Percentiles rank a stretch among this genome's conserved stretches.
phyloP scores from a whole-genome alignment of 1,284 basidiomycete genomes.

The Moesziomyces parantarcticus region DNA sequence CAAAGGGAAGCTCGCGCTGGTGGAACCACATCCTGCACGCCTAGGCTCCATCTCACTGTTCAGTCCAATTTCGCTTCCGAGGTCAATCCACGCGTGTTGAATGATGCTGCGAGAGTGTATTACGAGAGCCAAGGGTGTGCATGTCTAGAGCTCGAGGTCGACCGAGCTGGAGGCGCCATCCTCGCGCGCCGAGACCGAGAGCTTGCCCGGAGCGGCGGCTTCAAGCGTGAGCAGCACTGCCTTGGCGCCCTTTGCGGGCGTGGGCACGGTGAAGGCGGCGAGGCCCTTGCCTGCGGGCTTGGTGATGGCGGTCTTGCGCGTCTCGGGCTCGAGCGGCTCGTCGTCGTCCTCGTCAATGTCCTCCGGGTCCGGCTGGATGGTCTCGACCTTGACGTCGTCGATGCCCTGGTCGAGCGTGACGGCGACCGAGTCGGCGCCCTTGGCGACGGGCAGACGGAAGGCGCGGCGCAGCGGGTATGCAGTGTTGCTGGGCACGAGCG shows the following conservation, averaged over 20 bases:
- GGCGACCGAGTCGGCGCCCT: constrained; percentile 67
- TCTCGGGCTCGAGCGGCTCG: constrained; percentile 60
- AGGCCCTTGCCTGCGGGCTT: constrained; percentile 43
- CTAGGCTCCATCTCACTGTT: neutral
- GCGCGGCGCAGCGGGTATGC: constrained; percentile 81
- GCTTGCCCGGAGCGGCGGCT: constrained; percentile 25
- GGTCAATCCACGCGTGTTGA: no score
- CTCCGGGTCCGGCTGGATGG: constrained; percentile 48
- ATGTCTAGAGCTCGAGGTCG: constrained; percentile 16
- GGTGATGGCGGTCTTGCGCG: constrained; percentile 56
- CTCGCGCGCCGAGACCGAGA: constrained; percentile 34
- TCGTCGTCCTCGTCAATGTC: constrained; percentile 71
- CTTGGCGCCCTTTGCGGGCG: constrained; percentile 30
- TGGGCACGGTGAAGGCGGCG: constrained; percentile 45
- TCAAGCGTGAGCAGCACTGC: constrained; percentile 40
- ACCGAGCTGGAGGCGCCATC: constrained; percentile 21
- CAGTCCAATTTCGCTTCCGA: no score
- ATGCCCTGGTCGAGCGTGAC: constrained; percentile 90
- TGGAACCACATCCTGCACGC: constrained; percentile 25
- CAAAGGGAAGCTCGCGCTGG: constrained; percentile 22
- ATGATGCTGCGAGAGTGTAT: no score
- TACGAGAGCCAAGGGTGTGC: neutral
- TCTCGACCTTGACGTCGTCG: constrained; percentile 80
- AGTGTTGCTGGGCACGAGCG: constrained; percentile 65
- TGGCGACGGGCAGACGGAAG: constrained; percentile 72